Percentiles rank a stretch among this genome's conserved stretches.
These are phyloP conservation scores for Cornus controversa DNA, from an alignment of 148 eudicot genomes.

Conservation along the genomic window DNA sequence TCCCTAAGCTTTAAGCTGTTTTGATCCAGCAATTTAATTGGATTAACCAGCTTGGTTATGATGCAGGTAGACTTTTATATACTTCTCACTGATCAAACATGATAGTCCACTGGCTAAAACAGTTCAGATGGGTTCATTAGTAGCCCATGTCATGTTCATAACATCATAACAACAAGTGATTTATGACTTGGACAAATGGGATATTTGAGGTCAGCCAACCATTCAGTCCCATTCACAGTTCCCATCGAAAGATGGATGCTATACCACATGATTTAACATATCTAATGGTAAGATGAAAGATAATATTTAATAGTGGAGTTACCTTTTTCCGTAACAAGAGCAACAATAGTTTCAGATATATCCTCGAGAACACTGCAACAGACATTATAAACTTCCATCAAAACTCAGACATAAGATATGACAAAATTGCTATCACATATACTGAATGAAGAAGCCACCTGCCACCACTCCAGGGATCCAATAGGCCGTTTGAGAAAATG, in stretches of 20 bases:
- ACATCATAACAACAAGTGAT: neutral
- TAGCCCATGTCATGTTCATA: neutral
- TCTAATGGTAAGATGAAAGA: neutral
- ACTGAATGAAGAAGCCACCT: constrained; percentile 34
- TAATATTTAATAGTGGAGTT: constrained; percentile 12
- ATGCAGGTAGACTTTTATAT: neutral
- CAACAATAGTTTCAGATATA: constrained; percentile 64
- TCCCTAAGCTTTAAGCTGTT: no score
- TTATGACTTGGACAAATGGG: neutral
- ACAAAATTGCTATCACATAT: neutral
- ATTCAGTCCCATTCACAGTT: neutral
- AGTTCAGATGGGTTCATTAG: neutral
- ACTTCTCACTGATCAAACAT: neutral
- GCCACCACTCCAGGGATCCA: constrained; percentile 99
- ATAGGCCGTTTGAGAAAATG: constrained; percentile 72
- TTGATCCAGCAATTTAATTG: no score
- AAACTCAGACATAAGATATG: neutral
- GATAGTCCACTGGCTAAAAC: neutral
- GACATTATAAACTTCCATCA: constrained; percentile 20
- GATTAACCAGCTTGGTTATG: neutral
- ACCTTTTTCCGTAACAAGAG: constrained; percentile 85
- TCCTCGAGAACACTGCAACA: constrained; percentile 78
- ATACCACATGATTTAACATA: neutral
- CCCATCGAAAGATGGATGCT: neutral
- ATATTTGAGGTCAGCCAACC: neutral